Base-by-base conservation (phyloP, 768 basidiomycete species). In the Udeniomyces megalosporus region DNA sequence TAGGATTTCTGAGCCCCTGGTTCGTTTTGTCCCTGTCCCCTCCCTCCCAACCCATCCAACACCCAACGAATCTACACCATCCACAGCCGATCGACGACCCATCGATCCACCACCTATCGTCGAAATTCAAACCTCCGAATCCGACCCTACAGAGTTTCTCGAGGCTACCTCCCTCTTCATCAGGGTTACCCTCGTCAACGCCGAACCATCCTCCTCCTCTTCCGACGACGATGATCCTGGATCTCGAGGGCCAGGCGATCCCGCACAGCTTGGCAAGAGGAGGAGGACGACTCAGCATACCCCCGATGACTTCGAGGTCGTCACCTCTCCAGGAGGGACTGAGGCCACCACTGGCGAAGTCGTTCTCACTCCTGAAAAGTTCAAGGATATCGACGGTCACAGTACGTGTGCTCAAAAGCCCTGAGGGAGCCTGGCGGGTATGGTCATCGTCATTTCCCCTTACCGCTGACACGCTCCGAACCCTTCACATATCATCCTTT, bases 101-200 rank as follows among this genome's bases (percentile, higher is more conserved):
- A 71, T 74, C 15, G 74, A 74, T 66, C 74, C 74, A 11, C 74
- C 74, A 14, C 70, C 71, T 5, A 70, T 74, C 12, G 67, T 74
- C 35, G 68, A 73, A 52, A 60, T 74, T 28, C 60, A 54, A 20
- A 49, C 45, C 28, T 38, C 28, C 26, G 54, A 28, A 11, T 28
- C 26, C 8, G 22, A 53, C 49, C 50, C 32, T 31, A 67, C 67
- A 28, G 70, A 70, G 49, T 66, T 70, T 15, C 65, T 67, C 53
- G 71, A 71, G 49, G 66, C 67, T 5, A 67, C 69, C 12, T 68
- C 67, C 14, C 68, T 72, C 51, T 74, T 74, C 68, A 68, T 73
- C 28, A 66, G 71, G 47, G 72, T 69, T 2, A 67, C 68, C 8
- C 69, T 73, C 46, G 72, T 73, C 29, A 64, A 68, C 17, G 66